These are phyloP conservation scores for Neobulgaria alba DNA, from an alignment of 2,329 filamentous ascomycete species.

Conservation along the genomic window DNA sequence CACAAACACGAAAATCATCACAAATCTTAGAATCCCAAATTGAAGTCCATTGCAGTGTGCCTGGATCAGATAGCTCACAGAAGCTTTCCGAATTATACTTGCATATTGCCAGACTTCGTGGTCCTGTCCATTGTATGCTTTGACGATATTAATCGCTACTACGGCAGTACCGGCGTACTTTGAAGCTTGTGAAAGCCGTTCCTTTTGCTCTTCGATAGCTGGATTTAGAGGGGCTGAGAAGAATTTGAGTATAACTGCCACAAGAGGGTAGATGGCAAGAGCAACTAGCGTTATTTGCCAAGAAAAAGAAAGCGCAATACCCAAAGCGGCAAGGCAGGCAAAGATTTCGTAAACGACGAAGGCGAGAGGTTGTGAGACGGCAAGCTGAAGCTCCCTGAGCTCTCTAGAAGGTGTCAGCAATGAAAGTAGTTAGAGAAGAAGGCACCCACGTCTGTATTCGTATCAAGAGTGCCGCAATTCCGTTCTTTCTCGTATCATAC, in stretches of 20 bases:
- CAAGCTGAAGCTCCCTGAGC: slow-evolving; percentile 71
- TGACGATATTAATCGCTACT: slow-evolving; percentile 72
- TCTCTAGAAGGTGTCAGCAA: slow-evolving; percentile 45
- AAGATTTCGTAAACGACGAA: slow-evolving; percentile 55
- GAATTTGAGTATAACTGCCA: slow-evolving; percentile 49
- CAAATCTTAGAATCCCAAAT: slow-evolving; percentile 63
- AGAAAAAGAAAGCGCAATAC: slow-evolving; percentile 67
- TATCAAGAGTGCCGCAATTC: slow-evolving; percentile 62
- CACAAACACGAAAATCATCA: slow-evolving; percentile 72
- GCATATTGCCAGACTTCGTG: slow-evolving; percentile 61
- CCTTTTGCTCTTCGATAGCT: slow-evolving; percentile 61
- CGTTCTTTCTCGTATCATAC: slow-evolving; percentile 69
- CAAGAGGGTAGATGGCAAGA: slow-evolving; percentile 62
- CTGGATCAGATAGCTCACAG: slow-evolving; percentile 56
- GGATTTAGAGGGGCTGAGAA: slow-evolving; percentile 53
- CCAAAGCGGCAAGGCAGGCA: slow-evolving; percentile 57
- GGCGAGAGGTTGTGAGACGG: slow-evolving; percentile 72
- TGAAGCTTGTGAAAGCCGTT: slow-evolving; percentile 58
- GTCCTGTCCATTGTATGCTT: slow-evolving; percentile 70
- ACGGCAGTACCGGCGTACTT: slow-evolving; percentile 65
- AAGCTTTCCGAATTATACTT: slow-evolving; percentile 46
- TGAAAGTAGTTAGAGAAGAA: background rate
- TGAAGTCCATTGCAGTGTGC: slow-evolving; percentile 63
- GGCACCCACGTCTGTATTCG: slow-evolving; percentile 61
- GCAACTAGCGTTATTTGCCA: slow-evolving; percentile 81